Evolutionary conservation across 306 rosid species (phyloP), one percentile per base, ranked within the genome.

Genomic region (Medicago arabica): DNA sequence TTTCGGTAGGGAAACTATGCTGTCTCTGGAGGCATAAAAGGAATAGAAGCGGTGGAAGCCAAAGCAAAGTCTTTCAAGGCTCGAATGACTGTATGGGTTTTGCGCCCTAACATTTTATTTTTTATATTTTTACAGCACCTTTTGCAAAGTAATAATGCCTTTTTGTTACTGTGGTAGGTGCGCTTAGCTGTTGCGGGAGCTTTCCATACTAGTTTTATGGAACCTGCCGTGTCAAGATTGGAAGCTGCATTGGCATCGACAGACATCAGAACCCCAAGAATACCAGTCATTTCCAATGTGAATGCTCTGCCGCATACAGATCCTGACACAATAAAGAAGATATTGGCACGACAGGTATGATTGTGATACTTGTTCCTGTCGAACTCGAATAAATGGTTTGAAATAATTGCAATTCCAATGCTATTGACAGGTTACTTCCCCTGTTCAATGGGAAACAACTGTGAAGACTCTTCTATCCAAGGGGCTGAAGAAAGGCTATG

Each of bases 61-160:
- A 96, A 90, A 86, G 99, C 99, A 55, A 96, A 96, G 80, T 96
- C 98, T 60, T 96, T 96, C 89, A 92, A 96, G 88, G 99, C 99
- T 82, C 91, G 99, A 75, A 96, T 92, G 99, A 92, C 97, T 75
- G 99, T 96, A 89, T 41, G 82, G 23, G 15, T 23, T 19, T 4
- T 59, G 21, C 75, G 61, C 80, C 67, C 19, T 15, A 62, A 69
- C 50, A 21, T 21, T 21, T 21, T 21, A 21, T 21, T 21, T 21
- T n/a, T n/a, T n/a, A n/a, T n/a, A n/a, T 67, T 78, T 71, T 43
- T 1, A 3, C 57, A 47, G 19, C 68, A 50, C 60, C 47, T 82
- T 69, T 13, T 15, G 31, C 72, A 18, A 71, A 65, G 72, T 71
- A 65, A 53, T 84, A 74, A 84, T 44, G 54, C 78, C 49, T 3